phyloP scores from a whole-genome alignment of 129 eudicot species.

The Logfia minima region DNA sequence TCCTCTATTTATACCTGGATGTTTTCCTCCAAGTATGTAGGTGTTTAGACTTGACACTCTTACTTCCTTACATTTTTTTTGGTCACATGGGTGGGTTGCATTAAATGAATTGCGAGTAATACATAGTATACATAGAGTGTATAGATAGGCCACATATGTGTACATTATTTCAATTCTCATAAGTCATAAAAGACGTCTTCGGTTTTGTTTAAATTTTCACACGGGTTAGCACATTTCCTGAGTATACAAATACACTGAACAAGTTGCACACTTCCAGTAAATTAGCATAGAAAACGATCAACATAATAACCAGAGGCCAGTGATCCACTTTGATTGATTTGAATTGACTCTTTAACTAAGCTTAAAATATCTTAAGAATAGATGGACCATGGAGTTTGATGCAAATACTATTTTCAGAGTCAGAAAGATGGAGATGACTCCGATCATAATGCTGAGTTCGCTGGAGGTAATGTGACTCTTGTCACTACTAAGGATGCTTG shows the following conservation, averaged over 20 bases:
- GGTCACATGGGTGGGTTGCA: background rate
- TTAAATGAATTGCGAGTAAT: background rate
- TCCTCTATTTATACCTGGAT: background rate
- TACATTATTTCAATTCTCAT: background rate
- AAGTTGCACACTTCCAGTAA: background rate
- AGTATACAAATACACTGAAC: background rate
- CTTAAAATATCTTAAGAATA: background rate
- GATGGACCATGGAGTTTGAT: conserved; percentile 12
- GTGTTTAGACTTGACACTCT: background rate
- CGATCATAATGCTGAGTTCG: conserved; percentile 45
- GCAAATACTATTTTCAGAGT: conserved; percentile 27
- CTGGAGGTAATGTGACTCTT: conserved; percentile 51
- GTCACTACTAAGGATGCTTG: conserved; percentile 49
- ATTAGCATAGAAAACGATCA: background rate
- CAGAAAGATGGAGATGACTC: conserved; percentile 45
- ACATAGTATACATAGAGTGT: background rate
- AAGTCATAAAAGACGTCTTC: background rate
- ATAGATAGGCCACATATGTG: background rate
- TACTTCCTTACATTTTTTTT: background rate
- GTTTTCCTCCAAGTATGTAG: background rate
- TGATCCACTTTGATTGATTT: conserved; percentile 22
- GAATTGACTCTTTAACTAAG: background rate
- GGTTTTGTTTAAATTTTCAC: background rate
- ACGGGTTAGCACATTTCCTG: background rate
- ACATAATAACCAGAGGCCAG: conserved; percentile 7